Evolutionary conservation across 225 moss, liverwort and hornwort genomes (phyloP), one percentile per base, ranked within the genome.

Genomic region (Straminergon stramineum): DNA sequence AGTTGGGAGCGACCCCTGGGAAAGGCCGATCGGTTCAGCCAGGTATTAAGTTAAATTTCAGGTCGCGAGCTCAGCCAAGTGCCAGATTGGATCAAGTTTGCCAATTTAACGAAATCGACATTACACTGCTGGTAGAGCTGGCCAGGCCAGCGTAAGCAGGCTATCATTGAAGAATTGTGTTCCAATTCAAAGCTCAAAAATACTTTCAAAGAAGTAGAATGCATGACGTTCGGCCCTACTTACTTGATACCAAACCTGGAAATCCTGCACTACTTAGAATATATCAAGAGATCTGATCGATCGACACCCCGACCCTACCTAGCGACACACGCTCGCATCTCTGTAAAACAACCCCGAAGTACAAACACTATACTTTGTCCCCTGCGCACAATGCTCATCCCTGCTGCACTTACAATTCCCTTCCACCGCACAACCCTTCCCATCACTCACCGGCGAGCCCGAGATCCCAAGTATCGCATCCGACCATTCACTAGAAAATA

Each of bases 401-500:
- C 79, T 22, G 2, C 78, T 80, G 84, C 95, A 94, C 55, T 90
- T 90, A 61, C 94, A 95, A 17, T 89, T 89, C 3, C 95, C 95
- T 37, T 92, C 90, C 17, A 92, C 61, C 2, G 89, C 95, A 31
- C 95, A 95, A 11, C 89, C 90, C 6, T 89, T 53, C 2, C 39
- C 79, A 11, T 74, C 78, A 7, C 45, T 79, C 74, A 43, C 56
- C 12, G 37, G 81, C 27, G 19, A 78, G 5, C 67, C 83, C 11
- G 20, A 37, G 2, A 92, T 68, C 10, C 92, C 92, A 14, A 94
- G 89, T 41, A 93, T 24, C 2, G 88, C 93, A 39, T 95, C 95
- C 19, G 93, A 91, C 95, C 93, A 93, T 30, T 90, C 91, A 32
- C 81, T 93, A 13, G 93, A 93, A 19, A 95, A 93, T 5, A 93